Conservation (phyloP, 768 basidiomycete species). For the Epithele typhae region DNA sequence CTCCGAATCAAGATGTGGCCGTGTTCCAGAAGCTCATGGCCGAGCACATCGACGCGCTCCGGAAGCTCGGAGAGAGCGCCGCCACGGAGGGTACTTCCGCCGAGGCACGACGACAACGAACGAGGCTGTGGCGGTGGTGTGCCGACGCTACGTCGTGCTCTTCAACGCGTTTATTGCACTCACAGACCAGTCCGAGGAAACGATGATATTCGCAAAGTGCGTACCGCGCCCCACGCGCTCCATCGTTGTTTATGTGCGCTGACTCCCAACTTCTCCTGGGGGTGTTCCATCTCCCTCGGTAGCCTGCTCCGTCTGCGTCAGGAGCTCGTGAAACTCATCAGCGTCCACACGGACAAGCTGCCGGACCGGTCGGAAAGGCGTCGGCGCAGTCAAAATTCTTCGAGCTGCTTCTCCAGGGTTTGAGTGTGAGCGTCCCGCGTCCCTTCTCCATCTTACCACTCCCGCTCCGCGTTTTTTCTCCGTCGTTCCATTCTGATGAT, state of each 20-base stretch:
- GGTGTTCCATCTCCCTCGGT: too few relatives aligned
- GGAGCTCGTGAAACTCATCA: constrained; percentile 75
- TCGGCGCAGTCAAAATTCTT: constrained; percentile 72
- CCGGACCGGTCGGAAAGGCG: constrained; percentile 57
- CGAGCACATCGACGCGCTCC: constrained; percentile 76
- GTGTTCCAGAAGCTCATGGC: constrained; percentile 88
- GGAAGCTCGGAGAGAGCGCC: constrained; percentile 71
- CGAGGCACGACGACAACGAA: constrained; percentile 64
- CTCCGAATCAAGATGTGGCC: constrained; percentile 91
- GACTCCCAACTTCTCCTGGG: too few relatives aligned
- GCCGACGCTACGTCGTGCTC: constrained; percentile 69
- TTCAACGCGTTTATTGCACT: constrained; percentile 83
- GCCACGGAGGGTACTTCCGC: constrained; percentile 60
- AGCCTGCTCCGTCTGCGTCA: constrained; percentile 84
- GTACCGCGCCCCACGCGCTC: too few relatives aligned
- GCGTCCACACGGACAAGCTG: constrained; percentile 65
- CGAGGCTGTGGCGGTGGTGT: constrained; percentile 61
- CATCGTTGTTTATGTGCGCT: too few relatives aligned
- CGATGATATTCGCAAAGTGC: constrained; percentile 95
- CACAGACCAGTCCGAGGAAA: constrained; percentile 82
- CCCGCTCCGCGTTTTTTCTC: too few relatives aligned
- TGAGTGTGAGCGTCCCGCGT: constrained; percentile 62
- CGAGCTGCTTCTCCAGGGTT: constrained; percentile 67
- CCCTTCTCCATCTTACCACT: too few relatives aligned
- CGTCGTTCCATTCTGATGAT: background rate